Evolutionary conservation across 805 yeast genomes (phyloP), one percentile per base, ranked within the genome.

Genomic region (Candida tibetensis): DNA sequence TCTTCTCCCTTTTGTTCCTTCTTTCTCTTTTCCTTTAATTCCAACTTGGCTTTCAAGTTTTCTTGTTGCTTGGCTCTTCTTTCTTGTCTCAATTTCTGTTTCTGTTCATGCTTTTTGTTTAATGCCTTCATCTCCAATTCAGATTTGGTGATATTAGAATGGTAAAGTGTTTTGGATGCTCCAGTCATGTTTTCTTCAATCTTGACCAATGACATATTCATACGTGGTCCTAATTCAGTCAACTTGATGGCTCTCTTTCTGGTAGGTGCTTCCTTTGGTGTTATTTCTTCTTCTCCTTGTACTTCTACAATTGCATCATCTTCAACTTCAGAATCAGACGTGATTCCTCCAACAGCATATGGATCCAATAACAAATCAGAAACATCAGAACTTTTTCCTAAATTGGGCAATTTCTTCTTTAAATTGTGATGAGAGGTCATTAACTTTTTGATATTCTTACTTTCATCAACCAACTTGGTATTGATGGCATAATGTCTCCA

Each of bases 281-380:
- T 23, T 16, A 42, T 51, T 14, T 48, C 40, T 3, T 46, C 52
- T 12, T 58, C 63, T 30, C 51, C 47, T 42, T 58, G 53, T 17
- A 84, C 71, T 47, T 81, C 87, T 21, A 87, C 91, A 37, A 83
- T 74, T 17, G 81, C 86, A 48, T 90, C 96, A 44, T 90, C 96
- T 53, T 93, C 98, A 30, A 89, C 80, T 68, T 91, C 99, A 3
- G 95, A 84, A 53, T 91, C 99, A 32, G 93, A 82, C 1, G 96
- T 87, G 56, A 82, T 79, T 1, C 81, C 87, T 25, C 83, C 87
- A 26, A 80, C 79, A 17, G 90, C 81, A 55, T 85, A 85, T 2
- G 89, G 89, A 56, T 89, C 96, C 39, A 88, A 69, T 37, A 91
- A 71, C 47, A 85, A 75, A 50, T 91, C 96, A 5, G 95, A 76